Evolutionary conservation across 2,329 filamentous ascomycete species (phyloP), one percentile per base, ranked within the genome.

Genomic region (Capronia coronata): DNA sequence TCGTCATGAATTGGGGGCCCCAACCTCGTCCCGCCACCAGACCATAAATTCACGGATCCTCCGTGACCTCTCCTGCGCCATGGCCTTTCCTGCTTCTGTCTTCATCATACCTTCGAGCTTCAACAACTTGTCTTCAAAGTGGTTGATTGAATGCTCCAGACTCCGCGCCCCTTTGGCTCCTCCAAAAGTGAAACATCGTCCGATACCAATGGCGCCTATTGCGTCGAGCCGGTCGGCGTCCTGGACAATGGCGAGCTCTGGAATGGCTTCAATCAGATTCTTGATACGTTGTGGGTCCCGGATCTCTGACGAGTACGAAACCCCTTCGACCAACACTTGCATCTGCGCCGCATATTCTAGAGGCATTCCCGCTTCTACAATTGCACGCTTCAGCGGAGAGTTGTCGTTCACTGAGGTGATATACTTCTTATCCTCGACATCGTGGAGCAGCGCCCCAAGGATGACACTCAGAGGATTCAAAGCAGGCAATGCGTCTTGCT

Each of bases 171-270:
- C 67, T 65, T 76, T 80, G 9, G 82, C 83, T 0, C 84, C 89
- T 0, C 84, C 80, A 65, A 82, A 96, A 0, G 84, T 82, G 65
- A 93, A 90, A 34, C 79, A 80, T 37, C 91, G 74, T 1, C 80
- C 90, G 49, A 95, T 83, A 0, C 91, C 91, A 23, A 96, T 79
- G 0, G 86, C 87, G 1, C 90, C 91, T 43, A 96, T 82, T 2
- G 89, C 86, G 68, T 97, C 91, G n/a, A 97, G 73, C 5, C 90
- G 76, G 70, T 96, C 91, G 2, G 90, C 90, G 67, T 96, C 91
- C 69, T 96, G 90, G 25, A 96, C 88, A 41, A 94, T 79, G 0
- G 80, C 89, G 27, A 93, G 71, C 66, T 93, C 87, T 1, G 87
- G 87, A 64, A 86, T 73, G 23, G 69, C 63, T 4, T 64, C 64